Evolutionary conservation across 768 basidiomycete species (phyloP), one percentile per base, ranked within the genome.

Genomic region (Hygrocybe punicea): DNA sequence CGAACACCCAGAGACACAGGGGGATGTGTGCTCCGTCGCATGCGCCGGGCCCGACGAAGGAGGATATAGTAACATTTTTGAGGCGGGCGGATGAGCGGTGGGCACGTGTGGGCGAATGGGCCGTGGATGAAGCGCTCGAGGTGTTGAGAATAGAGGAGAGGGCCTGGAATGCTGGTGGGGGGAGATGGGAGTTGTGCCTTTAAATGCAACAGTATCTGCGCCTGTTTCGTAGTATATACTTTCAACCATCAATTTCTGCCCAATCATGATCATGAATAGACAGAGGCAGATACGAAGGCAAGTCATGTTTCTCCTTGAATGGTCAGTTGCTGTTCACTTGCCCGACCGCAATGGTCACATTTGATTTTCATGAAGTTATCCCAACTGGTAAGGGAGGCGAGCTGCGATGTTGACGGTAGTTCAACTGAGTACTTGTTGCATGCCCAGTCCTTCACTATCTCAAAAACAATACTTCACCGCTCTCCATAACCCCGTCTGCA

Each of bases 21-120:
- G 8, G 9, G 37, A n/a, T 35, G n/a, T 23, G 62, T 23, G 60
- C 64, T 37, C 58, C 67, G 39, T 60, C 52, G 21, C 61, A 55
- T 8, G 29, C 29, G 33, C 46, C 36, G 13, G 69, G 71, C 16
- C 66, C 67, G 24, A 73, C 71, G 19, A 75, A 76, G 51, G 77
- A 76, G 24, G 81, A 78, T 4, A 74, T 91, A 19, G 65, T 81
- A 23, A 59, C 58, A 1, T 73, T 71, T 56, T 62, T 91, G 62
- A 74, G 71, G 45, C 48, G 58, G 55, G 73, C 68, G 50, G 89
- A 90, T 60, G 84, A 78, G 62, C 76, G 83, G 29, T 91, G 89
- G 89, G 77, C 73, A 59, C 76, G 76, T 61, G 70, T 91, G 7
- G 85, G 85, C 1, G 73, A 77, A 48, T 89, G 86, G 84, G 76